Percentiles rank a stretch among this genome's conserved stretches.
Conservation (phyloP, 306 rosid genomes). For the Albizia julibrissin region DNA sequence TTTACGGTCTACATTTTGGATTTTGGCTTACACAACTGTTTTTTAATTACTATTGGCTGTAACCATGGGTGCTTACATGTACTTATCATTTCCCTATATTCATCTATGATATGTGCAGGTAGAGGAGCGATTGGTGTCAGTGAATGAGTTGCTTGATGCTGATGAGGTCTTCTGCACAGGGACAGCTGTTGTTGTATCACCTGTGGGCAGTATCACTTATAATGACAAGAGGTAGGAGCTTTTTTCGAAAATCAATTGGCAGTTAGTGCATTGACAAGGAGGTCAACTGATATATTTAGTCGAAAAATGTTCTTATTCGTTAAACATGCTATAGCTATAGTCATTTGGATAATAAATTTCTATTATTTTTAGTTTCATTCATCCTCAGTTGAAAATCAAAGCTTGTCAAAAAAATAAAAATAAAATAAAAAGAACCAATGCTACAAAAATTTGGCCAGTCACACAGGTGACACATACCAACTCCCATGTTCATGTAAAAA, state of each 20-base stretch:
- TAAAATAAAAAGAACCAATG: too few species aligned
- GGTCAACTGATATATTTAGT: not conserved
- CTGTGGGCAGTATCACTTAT: constrained; percentile 92
- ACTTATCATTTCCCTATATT: constrained; percentile 14
- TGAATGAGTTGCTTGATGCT: constrained; percentile 89
- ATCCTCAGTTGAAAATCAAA: not conserved
- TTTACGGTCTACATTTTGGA: constrained; percentile 3
- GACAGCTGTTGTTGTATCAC: constrained; percentile 96
- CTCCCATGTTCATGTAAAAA: not conserved
- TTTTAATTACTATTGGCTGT: constrained; percentile 10
- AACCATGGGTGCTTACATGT: not conserved
- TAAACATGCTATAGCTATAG: not conserved
- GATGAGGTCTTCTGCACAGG: constrained; percentile 98
- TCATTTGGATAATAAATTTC: not conserved
- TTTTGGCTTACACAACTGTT: not conserved
- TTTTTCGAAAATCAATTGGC: constrained; percentile 11
- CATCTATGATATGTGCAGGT: constrained; percentile 58
- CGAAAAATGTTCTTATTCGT: not conserved
- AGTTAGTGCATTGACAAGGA: constrained; percentile 25
- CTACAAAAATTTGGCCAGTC: not conserved
- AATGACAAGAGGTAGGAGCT: constrained; percentile 61
- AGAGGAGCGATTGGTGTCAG: constrained; percentile 85
- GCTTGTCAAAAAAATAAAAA: too few species aligned
- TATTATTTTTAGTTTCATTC: not conserved
- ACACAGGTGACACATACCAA: not conserved